Conservation (phyloP, 106 monocot species). For the Phalaenopsis aphrodite region DNA sequence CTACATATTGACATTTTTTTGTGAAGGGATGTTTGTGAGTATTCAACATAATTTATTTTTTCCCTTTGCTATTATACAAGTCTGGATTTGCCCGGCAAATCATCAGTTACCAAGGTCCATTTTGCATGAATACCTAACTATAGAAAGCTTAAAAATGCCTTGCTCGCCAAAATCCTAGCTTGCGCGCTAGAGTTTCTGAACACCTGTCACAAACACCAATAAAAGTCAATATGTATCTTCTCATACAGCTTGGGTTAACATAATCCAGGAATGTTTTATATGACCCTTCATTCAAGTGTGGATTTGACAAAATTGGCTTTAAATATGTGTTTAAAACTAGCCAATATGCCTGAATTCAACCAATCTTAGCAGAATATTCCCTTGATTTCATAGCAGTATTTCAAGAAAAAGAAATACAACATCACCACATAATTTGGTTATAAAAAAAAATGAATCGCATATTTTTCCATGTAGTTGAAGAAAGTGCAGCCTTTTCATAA, state of each 20-base stretch:
- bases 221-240: background rate
- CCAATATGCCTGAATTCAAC: background rate
- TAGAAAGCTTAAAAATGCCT: background rate
- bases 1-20: too few species aligned
- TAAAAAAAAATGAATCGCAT: background rate
- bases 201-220: background rate
- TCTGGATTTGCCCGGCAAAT: background rate
- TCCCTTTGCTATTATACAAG: too few species aligned
- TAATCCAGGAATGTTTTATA: background rate
- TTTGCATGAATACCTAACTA: background rate
- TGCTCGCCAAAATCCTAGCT: background rate
- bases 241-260: background rate
- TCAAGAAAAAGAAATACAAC: background rate
- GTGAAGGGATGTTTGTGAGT: too few species aligned
- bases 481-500: background rate
- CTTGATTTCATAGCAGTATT: background rate
- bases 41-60: too few species aligned
- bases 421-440: background rate
- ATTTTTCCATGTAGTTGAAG: background rate
- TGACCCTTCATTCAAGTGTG: background rate
- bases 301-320: background rate
- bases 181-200: background rate
- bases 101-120: background rate
- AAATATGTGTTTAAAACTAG: background rate
- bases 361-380: background rate